A percentile compares a stretch with the other conserved stretches of the same genome.
Conservation (phyloP, 257 asterid species). For the Nicotiana otophora region DNA sequence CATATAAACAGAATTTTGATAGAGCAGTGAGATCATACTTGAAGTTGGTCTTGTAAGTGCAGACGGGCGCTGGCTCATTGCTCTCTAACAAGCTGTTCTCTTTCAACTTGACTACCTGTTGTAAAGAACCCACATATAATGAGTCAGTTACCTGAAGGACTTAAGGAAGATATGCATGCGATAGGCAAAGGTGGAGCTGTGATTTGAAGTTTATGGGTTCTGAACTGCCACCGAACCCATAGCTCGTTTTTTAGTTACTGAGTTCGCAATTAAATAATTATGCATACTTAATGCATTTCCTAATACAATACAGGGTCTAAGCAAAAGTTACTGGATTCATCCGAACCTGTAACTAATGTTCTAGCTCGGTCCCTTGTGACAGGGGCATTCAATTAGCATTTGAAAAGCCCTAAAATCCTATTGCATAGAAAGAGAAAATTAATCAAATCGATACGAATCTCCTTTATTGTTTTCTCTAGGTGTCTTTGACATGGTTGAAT, state of each 20-base stretch:
- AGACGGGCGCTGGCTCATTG: constrained; percentile 49
- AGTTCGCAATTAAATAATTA: too few relatives aligned
- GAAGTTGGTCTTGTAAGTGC: constrained; percentile 49
- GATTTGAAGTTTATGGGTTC: too few relatives aligned
- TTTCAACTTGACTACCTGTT: constrained; percentile 30
- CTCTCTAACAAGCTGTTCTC: constrained; percentile 31
- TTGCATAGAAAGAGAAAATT: not conserved
- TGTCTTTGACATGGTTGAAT: not conserved
- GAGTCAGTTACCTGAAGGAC: not conserved
- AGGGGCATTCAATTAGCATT: not conserved
- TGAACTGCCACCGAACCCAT: too few relatives aligned
- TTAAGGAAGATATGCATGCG: not conserved
- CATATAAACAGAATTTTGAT: not conserved
- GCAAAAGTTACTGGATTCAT: too few relatives aligned
- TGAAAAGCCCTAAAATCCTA: not conserved
- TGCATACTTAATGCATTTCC: too few relatives aligned
- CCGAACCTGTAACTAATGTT: too few relatives aligned
- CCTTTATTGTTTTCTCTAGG: not conserved
- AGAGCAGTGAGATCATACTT: constrained; percentile 27
- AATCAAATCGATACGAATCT: not conserved
- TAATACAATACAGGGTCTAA: too few relatives aligned
- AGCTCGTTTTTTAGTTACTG: too few relatives aligned
- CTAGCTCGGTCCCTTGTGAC: not conserved
- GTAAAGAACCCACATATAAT: constrained; percentile 9
- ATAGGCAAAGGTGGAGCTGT: not conserved